Conservation (phyloP, 2,329 filamentous ascomycete species). For the Pyrenophora graminea region DNA sequence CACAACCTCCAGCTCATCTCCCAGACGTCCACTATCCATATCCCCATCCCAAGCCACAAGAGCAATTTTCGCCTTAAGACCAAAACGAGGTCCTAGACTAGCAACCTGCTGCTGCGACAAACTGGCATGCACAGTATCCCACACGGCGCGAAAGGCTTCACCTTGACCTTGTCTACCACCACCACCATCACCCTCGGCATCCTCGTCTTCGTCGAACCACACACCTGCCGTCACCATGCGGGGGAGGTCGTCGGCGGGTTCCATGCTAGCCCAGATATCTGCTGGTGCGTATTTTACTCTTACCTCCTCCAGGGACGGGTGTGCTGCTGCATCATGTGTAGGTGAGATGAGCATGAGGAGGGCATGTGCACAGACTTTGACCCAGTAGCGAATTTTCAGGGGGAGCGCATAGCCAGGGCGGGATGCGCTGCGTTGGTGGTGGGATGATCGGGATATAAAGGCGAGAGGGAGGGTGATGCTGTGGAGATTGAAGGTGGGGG, state of each 20-base stretch:
- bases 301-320: slow-evolving; percentile 25
- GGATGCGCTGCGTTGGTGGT: slow-evolving; percentile 25
- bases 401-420: slow-evolving; percentile 34
- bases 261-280: slow-evolving; percentile 44
- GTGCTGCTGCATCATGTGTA: background rate
- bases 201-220: slow-evolving; percentile 30
- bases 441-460: slow-evolving; percentile 37
- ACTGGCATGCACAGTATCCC: slow-evolving; percentile 23
- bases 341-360: slow-evolving; percentile 27
- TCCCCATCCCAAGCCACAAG: slow-evolving; percentile 40
- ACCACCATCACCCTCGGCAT: slow-evolving; percentile 22
- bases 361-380: slow-evolving; percentile 36
- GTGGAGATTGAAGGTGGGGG: slow-evolving; percentile 29
- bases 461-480: slow-evolving; percentile 40
- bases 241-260: slow-evolving; percentile 35
- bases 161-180: slow-evolving; percentile 34
- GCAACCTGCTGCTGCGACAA: slow-evolving; percentile 12
- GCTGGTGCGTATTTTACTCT: slow-evolving; percentile 38
- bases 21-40: slow-evolving; percentile 35
- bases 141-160: slow-evolving; percentile 39
- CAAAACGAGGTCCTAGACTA: slow-evolving; percentile 12
- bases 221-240: slow-evolving; percentile 34
- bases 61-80: slow-evolving; percentile 20
- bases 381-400: slow-evolving; percentile 42
- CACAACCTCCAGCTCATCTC: slow-evolving; percentile 42